These are phyloP conservation scores for Cucurbita pepo DNA, from an alignment of 306 rosid genomes.

Conservation along the genomic window DNA sequence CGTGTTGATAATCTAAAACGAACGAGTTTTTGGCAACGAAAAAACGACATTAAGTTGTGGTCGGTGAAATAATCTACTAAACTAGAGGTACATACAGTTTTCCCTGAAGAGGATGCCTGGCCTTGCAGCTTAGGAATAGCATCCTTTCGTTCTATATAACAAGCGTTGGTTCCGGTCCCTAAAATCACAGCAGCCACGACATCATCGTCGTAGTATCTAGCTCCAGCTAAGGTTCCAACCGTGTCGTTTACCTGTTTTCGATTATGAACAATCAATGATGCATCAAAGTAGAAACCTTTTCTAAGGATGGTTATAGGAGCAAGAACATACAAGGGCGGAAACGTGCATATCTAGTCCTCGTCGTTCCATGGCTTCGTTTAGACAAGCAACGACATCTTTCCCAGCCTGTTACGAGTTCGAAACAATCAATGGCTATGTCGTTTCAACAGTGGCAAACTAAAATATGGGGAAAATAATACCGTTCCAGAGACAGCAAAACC, in stretches of 20 bases:
- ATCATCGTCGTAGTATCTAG: constrained; percentile 73
- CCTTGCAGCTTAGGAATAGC: constrained; percentile 58
- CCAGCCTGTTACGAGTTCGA: constrained; percentile 43
- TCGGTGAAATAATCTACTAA: neutral
- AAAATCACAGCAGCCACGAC: constrained; percentile 78
- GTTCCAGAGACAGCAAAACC: constrained; percentile 88
- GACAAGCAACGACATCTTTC: constrained; percentile 85
- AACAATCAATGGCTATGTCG: neutral
- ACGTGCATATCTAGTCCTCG: constrained; percentile 67
- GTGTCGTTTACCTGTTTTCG: constrained; percentile 59
- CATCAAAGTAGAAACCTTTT: neutral
- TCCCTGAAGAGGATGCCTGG: constrained; percentile 42
- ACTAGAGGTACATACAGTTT: constrained; percentile 33
- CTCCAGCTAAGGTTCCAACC: constrained; percentile 91
- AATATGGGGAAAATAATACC: constrained; percentile 21
- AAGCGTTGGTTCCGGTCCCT: constrained; percentile 96
- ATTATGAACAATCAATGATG: neutral
- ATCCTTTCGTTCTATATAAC: constrained; percentile 57
- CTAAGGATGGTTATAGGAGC: neutral
- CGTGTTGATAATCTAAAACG: constrained; percentile 58
- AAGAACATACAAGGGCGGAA: constrained; percentile 66
- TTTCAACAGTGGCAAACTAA: neutral
- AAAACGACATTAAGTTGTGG: neutral
- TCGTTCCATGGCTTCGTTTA: constrained; percentile 82
- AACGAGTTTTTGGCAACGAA: constrained; percentile 6